Evolutionary conservation across 2,329 filamentous ascomycete genomes (phyloP).

Genomic region (Verticillium isaacii): DNA sequence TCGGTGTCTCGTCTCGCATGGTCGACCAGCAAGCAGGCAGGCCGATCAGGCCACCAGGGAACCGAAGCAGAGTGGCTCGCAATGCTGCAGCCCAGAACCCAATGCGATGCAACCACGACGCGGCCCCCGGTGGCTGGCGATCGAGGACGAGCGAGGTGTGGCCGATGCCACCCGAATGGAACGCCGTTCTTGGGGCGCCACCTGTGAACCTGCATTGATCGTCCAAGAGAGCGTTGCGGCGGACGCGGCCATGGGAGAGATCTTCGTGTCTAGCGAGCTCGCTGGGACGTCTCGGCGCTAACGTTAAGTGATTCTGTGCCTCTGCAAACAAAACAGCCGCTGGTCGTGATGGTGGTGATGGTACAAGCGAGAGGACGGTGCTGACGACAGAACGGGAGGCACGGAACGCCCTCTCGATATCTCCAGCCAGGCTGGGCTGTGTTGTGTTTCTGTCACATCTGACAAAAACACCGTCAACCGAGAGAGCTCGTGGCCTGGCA

Average conservation of each 20-base stretch:
- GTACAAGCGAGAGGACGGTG: no score
- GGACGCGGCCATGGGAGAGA: neutral
- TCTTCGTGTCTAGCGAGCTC: neutral
- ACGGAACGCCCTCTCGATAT: no score
- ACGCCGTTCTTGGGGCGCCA: no score
- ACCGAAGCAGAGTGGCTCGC: neutral
- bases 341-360: no score
- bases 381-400: no score
- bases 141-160: neutral
- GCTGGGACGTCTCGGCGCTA: neutral
- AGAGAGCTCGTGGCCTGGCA: no score
- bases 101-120: neutral
- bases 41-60: neutral
- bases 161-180: neutral
- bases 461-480: no score
- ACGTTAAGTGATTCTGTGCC: no score
- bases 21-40: neutral
- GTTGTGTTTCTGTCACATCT: no score
- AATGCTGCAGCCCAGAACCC: neutral
- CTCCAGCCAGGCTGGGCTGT: no score
- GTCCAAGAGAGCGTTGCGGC: neutral
- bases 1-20: neutral
- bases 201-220: neutral
- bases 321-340: no score
- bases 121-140: neutral